These are phyloP conservation scores for Cutaneotrichosporon dermatis DNA, from an alignment of 1,284 basidiomycete species.

Conservation along the genomic window DNA sequence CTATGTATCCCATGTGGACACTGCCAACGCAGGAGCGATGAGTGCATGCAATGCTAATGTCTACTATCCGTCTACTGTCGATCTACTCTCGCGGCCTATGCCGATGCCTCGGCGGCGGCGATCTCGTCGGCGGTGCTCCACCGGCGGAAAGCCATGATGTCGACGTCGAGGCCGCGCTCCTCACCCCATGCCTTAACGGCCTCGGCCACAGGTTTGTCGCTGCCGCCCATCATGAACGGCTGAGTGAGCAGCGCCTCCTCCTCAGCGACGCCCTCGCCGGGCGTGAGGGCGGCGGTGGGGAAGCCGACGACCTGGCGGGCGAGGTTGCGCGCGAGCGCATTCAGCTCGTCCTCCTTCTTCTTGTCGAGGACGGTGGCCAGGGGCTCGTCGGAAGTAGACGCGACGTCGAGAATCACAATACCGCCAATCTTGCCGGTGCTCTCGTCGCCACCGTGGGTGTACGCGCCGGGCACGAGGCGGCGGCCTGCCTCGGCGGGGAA, in stretches of 20 bases:
- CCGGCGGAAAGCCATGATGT: conserved; percentile 41
- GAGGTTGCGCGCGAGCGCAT: conserved; percentile 67
- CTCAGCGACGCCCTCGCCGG: conserved; percentile 40
- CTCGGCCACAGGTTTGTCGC: conserved; percentile 58
- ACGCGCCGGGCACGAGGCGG: conserved; percentile 67
- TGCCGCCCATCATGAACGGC: conserved; percentile 66
- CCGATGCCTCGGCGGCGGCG: too few species aligned
- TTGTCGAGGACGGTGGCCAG: conserved; percentile 38
- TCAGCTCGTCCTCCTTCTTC: conserved; percentile 54
- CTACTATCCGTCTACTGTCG: too few species aligned
- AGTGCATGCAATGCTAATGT: conserved; percentile 1
- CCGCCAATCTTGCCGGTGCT: conserved; percentile 66
- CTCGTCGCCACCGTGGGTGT: conserved; percentile 63
- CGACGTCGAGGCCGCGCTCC: conserved; percentile 51
- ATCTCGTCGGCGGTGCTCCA: conserved; percentile 41
- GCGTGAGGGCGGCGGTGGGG: conserved; percentile 61
- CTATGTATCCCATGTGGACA: background rate
- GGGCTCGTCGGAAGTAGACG: conserved; percentile 33
- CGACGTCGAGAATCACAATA: conserved; percentile 62
- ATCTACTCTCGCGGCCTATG: too few species aligned
- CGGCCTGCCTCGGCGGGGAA: conserved; percentile 51
- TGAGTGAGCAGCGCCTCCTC: conserved; percentile 69
- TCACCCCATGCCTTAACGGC: conserved; percentile 66
- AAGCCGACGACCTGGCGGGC: conserved; percentile 84
- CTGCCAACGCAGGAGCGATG: background rate